These are phyloP conservation scores for Ophiostoma ips DNA, from an alignment of 2,329 filamentous ascomycete species.

Conservation along the genomic window DNA sequence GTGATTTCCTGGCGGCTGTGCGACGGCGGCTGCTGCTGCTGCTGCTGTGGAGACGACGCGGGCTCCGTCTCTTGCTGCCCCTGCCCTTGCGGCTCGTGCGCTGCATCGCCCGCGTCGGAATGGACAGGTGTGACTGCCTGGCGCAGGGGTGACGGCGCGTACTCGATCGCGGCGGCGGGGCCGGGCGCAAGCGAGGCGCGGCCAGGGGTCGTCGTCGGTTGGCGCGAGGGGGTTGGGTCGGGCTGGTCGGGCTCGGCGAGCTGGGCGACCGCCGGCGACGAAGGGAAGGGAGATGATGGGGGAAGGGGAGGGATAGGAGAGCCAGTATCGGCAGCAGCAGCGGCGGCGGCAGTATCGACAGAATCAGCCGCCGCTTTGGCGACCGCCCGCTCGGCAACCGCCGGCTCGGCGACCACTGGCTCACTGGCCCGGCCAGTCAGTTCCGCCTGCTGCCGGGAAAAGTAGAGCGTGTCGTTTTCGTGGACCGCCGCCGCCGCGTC, in stretches of 20 bases:
- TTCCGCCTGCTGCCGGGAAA: slow-evolving; percentile 10
- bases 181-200: not conserved
- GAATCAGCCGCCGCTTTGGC: no score
- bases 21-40: no score
- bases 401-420: no score
- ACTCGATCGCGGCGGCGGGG: not conserved
- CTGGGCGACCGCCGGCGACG: not conserved
- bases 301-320: not conserved
- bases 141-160: not conserved
- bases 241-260: not conserved
- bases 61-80: not conserved
- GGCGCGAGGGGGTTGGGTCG: not conserved
- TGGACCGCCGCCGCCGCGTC: slow-evolving; percentile 29
- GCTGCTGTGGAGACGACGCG: not conserved
- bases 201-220: not conserved
- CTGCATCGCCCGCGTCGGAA: not conserved
- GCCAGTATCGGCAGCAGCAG: not conserved
- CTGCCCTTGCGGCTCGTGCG: not conserved
- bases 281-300: not conserved
- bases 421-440: slow-evolving; percentile 10
- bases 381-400: no score
- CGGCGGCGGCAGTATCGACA: not conserved
- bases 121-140: not conserved
- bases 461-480: slow-evolving; percentile 14
- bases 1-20: not conserved